phyloP scores from a whole-genome alignment of 805 yeast species.

The Candida odintsovae region DNA sequence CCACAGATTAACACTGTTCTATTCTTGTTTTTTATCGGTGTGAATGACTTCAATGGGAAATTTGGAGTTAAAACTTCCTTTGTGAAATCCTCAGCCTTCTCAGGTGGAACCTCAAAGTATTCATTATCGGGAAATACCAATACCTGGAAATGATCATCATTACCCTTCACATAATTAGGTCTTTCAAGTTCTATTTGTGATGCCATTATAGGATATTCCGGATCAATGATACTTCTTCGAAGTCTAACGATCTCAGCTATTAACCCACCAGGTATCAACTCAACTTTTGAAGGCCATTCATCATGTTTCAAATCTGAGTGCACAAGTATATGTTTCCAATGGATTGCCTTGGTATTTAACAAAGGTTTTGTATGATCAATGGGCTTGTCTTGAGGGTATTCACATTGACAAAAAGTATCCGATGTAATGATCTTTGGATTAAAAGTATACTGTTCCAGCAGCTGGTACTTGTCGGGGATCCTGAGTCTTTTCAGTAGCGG shows the following conservation, averaged over 20 bases:
- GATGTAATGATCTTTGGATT: slow-evolving; percentile 11
- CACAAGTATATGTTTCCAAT: slow-evolving; percentile 53
- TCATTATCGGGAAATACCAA: slow-evolving; percentile 51
- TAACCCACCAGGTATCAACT: slow-evolving; percentile 39
- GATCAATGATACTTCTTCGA: slow-evolving; percentile 31
- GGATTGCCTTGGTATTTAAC: slow-evolving; percentile 41
- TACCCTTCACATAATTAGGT: background rate
- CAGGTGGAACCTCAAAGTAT: slow-evolving; percentile 19
- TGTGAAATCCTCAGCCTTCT: slow-evolving; percentile 31
- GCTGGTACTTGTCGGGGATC: slow-evolving; percentile 14
- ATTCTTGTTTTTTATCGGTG: slow-evolving; percentile 18
- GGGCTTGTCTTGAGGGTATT: slow-evolving; percentile 37
- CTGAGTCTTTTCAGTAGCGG: slow-evolving; percentile 2
- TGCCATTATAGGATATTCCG: slow-evolving; percentile 44
- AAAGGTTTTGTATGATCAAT: slow-evolving; percentile 36
- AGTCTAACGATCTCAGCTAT: slow-evolving; percentile 32
- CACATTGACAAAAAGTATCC: slow-evolving; percentile 43
- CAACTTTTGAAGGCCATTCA: slow-evolving; percentile 41
- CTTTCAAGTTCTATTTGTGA: slow-evolving; percentile 36
- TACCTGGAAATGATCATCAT: slow-evolving; percentile 20
- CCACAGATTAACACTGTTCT: slow-evolving; percentile 55
- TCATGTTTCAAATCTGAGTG: slow-evolving; percentile 36
- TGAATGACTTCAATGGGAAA: slow-evolving; percentile 3
- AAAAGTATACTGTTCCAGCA: slow-evolving; percentile 12
- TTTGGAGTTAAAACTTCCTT: slow-evolving; percentile 35